A percentile compares a stretch with the other conserved stretches of the same genome.
Conservation (phyloP, 2,329 filamentous ascomycete species). For the Dichotomopilus funicola region DNA sequence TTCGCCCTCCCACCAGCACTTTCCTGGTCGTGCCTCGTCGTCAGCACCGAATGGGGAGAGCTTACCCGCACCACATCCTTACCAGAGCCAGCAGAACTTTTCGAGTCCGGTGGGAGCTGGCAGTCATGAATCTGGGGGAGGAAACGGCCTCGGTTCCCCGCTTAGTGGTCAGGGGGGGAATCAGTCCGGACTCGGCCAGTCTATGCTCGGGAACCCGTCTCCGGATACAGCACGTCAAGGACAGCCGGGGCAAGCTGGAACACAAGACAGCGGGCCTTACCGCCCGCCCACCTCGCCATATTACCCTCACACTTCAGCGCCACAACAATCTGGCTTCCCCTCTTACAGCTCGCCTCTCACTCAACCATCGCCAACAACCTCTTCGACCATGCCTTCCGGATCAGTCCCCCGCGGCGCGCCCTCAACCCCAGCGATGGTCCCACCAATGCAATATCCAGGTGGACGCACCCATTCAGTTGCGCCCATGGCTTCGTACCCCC, state of each 20-base stretch:
- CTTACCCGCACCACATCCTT: slow-evolving; percentile 61
- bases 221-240: slow-evolving; percentile 10
- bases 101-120: slow-evolving; percentile 43
- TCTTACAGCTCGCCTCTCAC: slow-evolving; percentile 11
- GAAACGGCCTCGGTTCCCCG: slow-evolving; percentile 28
- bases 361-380: slow-evolving; percentile 11
- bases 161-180: slow-evolving; percentile 3
- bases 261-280: slow-evolving; percentile 10
- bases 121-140: slow-evolving; percentile 40
- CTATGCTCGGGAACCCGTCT: slow-evolving; percentile 12
- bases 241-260: slow-evolving; percentile 4
- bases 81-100: slow-evolving; percentile 60
- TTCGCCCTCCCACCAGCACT: slow-evolving; percentile 33
- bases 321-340: slow-evolving; percentile 29
- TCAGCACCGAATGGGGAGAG: slow-evolving; percentile 48
- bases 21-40: slow-evolving; percentile 49
- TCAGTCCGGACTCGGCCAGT: slow-evolving; percentile 14
- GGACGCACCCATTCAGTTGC: slow-evolving; percentile 31
- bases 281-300: slow-evolving; percentile 9
- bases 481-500: slow-evolving; percentile 11
- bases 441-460: slow-evolving; percentile 16
- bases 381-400: slow-evolving; percentile 10
- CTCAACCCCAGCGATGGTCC: slow-evolving; percentile 27
- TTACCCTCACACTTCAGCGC: slow-evolving; percentile 32
- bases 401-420: slow-evolving; percentile 3